Conservation (phyloP, 1,284 basidiomycete genomes). For the Irpex sp. region DNA sequence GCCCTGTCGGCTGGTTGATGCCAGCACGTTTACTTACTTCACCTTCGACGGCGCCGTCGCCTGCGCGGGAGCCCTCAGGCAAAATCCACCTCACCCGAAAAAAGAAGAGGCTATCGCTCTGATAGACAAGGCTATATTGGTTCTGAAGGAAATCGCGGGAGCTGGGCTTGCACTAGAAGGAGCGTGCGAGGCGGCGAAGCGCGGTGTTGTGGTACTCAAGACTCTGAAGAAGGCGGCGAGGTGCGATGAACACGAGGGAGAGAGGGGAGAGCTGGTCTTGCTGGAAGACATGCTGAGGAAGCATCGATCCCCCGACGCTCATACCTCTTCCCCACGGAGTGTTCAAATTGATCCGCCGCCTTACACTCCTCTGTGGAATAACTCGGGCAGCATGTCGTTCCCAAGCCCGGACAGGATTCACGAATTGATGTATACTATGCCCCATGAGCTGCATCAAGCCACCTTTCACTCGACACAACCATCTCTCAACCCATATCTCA, state of each 20-base stretch:
- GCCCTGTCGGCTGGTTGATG: constrained; percentile 13
- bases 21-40: constrained; percentile 24
- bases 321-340: not conserved
- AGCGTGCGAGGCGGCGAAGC: constrained; percentile 19
- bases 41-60: constrained; percentile 31
- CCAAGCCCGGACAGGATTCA: not conserved
- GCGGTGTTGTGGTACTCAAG: constrained; percentile 20
- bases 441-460: not conserved
- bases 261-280: constrained; percentile 11
- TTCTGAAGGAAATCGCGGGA: constrained; percentile 13
- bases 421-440: not conserved
- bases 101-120: constrained; percentile 21
- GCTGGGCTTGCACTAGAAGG: constrained; percentile 13
- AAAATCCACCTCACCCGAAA: constrained; percentile 24
- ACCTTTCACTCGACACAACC: not conserved
- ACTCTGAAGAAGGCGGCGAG: constrained; percentile 22
- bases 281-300: constrained; percentile 9
- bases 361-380: not conserved
- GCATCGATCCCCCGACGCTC: not conserved
- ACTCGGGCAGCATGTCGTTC: not conserved
- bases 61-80: constrained; percentile 24
- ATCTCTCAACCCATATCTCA: constrained; percentile 4
- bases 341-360: not conserved
- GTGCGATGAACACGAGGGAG: constrained; percentile 17
- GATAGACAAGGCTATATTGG: constrained; percentile 20